Percentiles rank a stretch among this genome's conserved stretches.
These are phyloP conservation scores for Lentinula edodes DNA, from an alignment of 768 basidiomycete species.

Conservation along the genomic window DNA sequence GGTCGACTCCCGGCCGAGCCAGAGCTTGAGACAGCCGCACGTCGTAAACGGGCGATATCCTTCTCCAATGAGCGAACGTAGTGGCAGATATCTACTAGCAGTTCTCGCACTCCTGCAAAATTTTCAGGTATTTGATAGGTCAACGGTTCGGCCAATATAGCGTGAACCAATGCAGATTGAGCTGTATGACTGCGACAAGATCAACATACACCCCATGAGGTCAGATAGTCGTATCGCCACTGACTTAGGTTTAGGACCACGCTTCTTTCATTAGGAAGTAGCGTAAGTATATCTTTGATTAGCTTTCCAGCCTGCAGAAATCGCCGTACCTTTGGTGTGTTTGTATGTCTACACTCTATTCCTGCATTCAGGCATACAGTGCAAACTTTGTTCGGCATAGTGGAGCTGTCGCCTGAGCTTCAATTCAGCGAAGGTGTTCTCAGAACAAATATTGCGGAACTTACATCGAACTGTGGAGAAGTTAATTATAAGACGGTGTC, in stretches of 20 bases:
- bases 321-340: conserved; percentile 28
- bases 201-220: background rate
- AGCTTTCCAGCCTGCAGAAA: background rate
- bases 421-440: conserved; percentile 29
- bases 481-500: background rate
- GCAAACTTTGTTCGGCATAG: conserved; percentile 30
- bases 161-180: background rate
- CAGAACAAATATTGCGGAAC: background rate
- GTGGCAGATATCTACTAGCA: background rate
- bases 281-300: background rate
- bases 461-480: background rate
- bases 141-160: background rate
- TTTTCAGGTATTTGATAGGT: conserved; percentile 1
- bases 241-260: conserved; percentile 17
- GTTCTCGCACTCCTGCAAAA: background rate
- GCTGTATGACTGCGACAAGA: background rate
- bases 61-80: background rate
- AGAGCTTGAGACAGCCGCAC: background rate
- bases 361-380: conserved; percentile 30
- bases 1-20: background rate
- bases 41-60: conserved; percentile 1
- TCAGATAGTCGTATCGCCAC: background rate
- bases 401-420: conserved; percentile 35
- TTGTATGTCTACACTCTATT: conserved; percentile 31
- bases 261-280: background rate